Base-by-base conservation (phyloP, 106 monocot species). In the Xerophyta viscosa region DNA sequence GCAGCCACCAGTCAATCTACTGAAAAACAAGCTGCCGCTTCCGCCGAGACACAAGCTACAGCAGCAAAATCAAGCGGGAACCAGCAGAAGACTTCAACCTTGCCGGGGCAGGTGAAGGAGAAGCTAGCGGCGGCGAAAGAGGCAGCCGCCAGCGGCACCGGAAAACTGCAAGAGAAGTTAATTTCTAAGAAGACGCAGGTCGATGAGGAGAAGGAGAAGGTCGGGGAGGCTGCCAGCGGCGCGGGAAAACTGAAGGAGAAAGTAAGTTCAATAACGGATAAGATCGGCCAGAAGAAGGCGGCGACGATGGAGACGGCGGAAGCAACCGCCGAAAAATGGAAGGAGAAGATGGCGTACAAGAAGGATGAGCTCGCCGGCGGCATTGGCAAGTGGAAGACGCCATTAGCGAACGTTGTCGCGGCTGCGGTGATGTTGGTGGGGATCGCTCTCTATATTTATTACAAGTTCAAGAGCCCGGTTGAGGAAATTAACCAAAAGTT, bases 381-480 rank as follows among this genome's bases (percentile, higher is more conserved):
- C 3, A 4, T 54, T 4, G 18, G 44, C 42, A 44, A 25, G 44
- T 23, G 8, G 33, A 63, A 24, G 1, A 27, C 37, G 41, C 26
- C 42, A 9, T 27, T 54, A 17, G 29, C 44, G 24, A 64, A 64
- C 15, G 25, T 64, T 25, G 52, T 53, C 6, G 53, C 23, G 39
- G 64, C 52, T 1, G 17, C 30, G 0, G 2, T 45, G 41, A 27
- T 64, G 8, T 0, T 64, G 24, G 42, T 43, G 26, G 64, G 4
- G 22, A 52, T 64, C 19, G 64, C 27, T 24, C 19, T 64, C 2
- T 53, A 53, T 30, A n/a, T n/a, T n/a, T n/a, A n/a, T n/a, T n/a
- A n/a, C n/a, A n/a, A n/a, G n/a, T n/a, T n/a, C n/a, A n/a, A n/a
- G n/a, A n/a, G n/a, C n/a, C n/a, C n/a, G n/a, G n/a, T n/a, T n/a